Percentiles rank a stretch among this genome's conserved stretches.
phyloP scores from a whole-genome alignment of 768 basidiomycete species.

The Boletus bicolor region DNA sequence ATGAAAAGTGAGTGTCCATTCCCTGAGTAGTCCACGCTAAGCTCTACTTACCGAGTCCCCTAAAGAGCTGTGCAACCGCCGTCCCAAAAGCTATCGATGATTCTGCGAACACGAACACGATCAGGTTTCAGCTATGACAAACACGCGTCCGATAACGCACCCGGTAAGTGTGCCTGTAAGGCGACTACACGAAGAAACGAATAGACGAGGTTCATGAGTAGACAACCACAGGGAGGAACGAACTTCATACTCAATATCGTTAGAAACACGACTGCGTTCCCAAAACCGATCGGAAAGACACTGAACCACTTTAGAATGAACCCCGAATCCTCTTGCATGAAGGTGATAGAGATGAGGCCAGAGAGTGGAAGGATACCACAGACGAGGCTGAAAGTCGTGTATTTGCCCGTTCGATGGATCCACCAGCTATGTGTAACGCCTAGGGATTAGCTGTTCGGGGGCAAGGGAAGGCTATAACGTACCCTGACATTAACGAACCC shows the following conservation, averaged over 20 bases:
- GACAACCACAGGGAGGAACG: not conserved
- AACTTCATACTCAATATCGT: slow-evolving; percentile 8
- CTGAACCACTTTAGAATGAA: slow-evolving; percentile 10
- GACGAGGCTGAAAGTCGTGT: slow-evolving; percentile 4
- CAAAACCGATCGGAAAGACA: slow-evolving; percentile 17
- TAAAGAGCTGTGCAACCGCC: slow-evolving; percentile 10
- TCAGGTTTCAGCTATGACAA: not conserved
- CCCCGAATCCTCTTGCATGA: slow-evolving; percentile 7
- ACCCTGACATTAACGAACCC: slow-evolving; percentile 12
- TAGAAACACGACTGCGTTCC: slow-evolving; percentile 15
- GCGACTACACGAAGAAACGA: slow-evolving; percentile 7
- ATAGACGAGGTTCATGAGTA: not conserved
- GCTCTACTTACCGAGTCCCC: slow-evolving; percentile 6
- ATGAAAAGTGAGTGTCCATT: not conserved
- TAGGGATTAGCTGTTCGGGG: not conserved
- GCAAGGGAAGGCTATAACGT: not conserved
- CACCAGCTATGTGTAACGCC: slow-evolving; percentile 2
- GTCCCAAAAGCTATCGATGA: not conserved
- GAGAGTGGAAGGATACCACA: slow-evolving; percentile 12
- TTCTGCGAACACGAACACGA: not conserved
- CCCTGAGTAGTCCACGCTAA: not conserved
- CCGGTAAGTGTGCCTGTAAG: slow-evolving; percentile 10
- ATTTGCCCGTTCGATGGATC: slow-evolving; percentile 12
- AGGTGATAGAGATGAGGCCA: slow-evolving; percentile 10
- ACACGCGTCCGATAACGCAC: not conserved